Evolutionary conservation across 768 basidiomycete genomes (phyloP), one percentile per base, ranked within the genome.

Genomic region (Cystofilobasidium capitatum): DNA sequence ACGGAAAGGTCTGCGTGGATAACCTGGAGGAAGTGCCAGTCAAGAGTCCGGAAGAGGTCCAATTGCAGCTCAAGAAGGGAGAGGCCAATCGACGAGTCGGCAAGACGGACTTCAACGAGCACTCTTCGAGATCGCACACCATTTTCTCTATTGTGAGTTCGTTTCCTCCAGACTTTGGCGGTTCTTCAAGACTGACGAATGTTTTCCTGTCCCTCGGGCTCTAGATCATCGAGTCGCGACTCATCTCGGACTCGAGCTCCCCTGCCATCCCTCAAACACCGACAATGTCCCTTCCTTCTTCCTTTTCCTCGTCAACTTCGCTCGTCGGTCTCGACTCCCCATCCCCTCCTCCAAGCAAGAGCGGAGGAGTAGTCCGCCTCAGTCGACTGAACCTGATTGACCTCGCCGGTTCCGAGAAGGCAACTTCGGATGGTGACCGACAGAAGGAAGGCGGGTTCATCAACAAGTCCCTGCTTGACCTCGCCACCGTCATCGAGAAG

Each of bases 341-440:
- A n/a, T n/a, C n/a, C n/a, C n/a, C n/a, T n/a, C n/a, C n/a, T n/a
- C n/a, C n/a, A n/a, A n/a, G n/a, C n/a, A 26, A 37, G 54, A 70
- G 66, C 6, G 73, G 71, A 35, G 72, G 71, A 16, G 77, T 76
- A 64, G 72, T 75, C 49, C 69, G 77, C 20, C 69, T 74, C 26
- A 75, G 74, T n/a, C 63, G 75, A 47, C 58, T 77, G 42, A 70
- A 71, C 24, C 51, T 73, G 20, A 72, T 71, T 44, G 77, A 78
- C 71, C 68, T 78, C 58, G 77, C 77, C 24, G 77, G 77, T 8
- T 76, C 75, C 12, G 77, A 78, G 59, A 76, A 76, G 66, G 77
- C 77, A 1, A 75, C 75, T 0, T 75, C 76, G 1, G 76, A 78
- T 59, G 61, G 72, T 10, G 76, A 76, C 58, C 69, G 77, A 20